These are phyloP conservation scores for Aspergillus ellipticus DNA, from an alignment of 495 filamentous ascomycete genomes.

Conservation along the genomic window DNA sequence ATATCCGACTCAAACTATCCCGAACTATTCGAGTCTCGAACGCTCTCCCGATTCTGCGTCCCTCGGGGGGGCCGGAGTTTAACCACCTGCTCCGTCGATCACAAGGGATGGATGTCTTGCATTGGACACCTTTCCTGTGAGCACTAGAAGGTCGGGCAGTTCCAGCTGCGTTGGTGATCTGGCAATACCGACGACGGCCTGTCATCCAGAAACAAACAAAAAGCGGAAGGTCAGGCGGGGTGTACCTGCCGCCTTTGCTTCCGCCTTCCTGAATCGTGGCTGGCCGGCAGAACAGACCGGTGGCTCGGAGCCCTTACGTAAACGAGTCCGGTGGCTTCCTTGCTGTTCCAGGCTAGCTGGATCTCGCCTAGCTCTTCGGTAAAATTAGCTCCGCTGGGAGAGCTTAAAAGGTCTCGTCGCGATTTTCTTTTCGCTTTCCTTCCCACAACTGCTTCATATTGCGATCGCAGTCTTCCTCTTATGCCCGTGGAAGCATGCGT, in stretches of 20 bases:
- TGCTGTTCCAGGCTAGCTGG: background rate
- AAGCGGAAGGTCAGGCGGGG: background rate
- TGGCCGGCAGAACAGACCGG: background rate
- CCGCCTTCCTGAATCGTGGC: background rate
- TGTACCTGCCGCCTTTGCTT: background rate
- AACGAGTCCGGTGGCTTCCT: background rate
- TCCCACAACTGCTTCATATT: slow-evolving; percentile 7
- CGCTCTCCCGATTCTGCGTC: background rate
- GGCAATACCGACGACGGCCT: background rate
- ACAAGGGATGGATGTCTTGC: background rate
- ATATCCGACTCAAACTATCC: slow-evolving; percentile 1
- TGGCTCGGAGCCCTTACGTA: background rate
- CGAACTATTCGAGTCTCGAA: slow-evolving; percentile 8
- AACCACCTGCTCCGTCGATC: background rate
- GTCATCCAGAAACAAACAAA: background rate
- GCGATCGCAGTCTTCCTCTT: slow-evolving; percentile 3
- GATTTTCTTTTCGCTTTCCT: slow-evolving; percentile 8
- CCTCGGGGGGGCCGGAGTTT: background rate
- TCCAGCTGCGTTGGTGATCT: background rate
- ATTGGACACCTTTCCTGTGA: background rate
- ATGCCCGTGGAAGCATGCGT: slow-evolving; percentile 3
- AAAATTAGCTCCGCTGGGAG: slow-evolving; percentile 18
- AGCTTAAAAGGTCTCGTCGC: slow-evolving; percentile 25
- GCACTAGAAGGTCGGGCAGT: background rate
- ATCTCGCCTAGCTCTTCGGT: slow-evolving; percentile 15